Conservation (phyloP, 768 basidiomycete species). For the Podaxis mareebaensis region DNA sequence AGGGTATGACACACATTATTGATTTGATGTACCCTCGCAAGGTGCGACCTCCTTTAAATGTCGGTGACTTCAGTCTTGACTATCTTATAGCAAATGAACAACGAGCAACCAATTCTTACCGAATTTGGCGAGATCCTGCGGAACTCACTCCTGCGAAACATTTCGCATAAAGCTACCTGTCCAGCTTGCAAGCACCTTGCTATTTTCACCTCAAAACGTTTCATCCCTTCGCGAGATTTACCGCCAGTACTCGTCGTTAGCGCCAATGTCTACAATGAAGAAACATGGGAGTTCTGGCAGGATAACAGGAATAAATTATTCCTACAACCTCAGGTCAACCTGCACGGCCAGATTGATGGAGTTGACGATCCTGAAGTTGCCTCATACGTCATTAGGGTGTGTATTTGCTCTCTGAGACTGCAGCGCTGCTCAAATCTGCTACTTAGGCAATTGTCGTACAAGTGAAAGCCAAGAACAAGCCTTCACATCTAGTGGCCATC, state of each 20-base stretch:
- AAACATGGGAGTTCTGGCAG: conserved; percentile 73
- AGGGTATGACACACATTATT: conserved; percentile 77
- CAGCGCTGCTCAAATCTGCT: not conserved
- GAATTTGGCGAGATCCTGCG: conserved; percentile 72
- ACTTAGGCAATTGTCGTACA: conserved; percentile 79
- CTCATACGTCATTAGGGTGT: conserved; percentile 73
- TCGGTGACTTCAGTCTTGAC: not conserved
- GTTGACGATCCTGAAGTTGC: conserved; percentile 55
- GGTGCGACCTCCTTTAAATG: conserved; percentile 38
- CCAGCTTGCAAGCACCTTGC: conserved; percentile 78
- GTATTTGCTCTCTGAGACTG: conserved; percentile 23
- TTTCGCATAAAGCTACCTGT: conserved; percentile 86
- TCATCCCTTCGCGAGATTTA: conserved; percentile 61
- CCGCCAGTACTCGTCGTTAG: conserved; percentile 89
- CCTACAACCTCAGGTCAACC: conserved; percentile 53
- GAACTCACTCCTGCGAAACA: conserved; percentile 77
- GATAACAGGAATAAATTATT: conserved; percentile 63
- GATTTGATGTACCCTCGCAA: conserved; percentile 88
- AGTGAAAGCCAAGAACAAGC: conserved; percentile 67
- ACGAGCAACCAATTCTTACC: conserved; percentile 23
- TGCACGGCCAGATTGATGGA: conserved; percentile 62
- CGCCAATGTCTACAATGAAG: conserved; percentile 76
- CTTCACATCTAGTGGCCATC: conserved; percentile 85
- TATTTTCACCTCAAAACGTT: conserved; percentile 69
- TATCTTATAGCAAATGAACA: not conserved